Percentiles rank a stretch among this genome's conserved stretches.
These are phyloP conservation scores for Fusarium scirpi DNA, from an alignment of 2,329 filamentous ascomycete genomes.

Conservation along the genomic window DNA sequence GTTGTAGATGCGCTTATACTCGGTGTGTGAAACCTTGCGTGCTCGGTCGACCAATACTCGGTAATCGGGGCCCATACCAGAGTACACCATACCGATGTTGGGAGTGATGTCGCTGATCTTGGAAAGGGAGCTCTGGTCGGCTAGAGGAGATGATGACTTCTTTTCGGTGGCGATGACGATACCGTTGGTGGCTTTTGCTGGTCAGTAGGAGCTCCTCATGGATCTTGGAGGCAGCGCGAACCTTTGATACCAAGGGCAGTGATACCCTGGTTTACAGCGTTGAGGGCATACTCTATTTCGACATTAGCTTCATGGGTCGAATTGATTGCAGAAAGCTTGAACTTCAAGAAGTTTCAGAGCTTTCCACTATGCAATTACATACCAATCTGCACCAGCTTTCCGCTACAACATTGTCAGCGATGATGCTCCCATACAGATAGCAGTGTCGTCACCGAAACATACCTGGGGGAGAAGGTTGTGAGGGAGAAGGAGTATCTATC, in stretches of 20 bases:
- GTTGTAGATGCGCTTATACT: conserved; percentile 99
- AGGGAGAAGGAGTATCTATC: conserved; percentile 99
- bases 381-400: conserved; percentile 99
- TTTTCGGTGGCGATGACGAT: conserved; percentile 99
- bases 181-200: conserved; percentile 85
- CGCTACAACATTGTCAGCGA: conserved; percentile 71
- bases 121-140: conserved; percentile 92
- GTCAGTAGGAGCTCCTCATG: conserved; percentile 37
- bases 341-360: not conserved
- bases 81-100: conserved; percentile 99
- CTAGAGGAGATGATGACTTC: conserved; percentile 97
- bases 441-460: conserved; percentile 57
- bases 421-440: conserved; percentile 40
- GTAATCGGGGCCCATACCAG: conserved; percentile 99
- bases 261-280: conserved; percentile 98
- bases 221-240: conserved; percentile 54
- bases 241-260: conserved; percentile 99
- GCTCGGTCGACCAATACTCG: conserved; percentile 97
- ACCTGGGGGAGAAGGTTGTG: conserved; percentile 99
- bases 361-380: conserved; percentile 38
- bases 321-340: not conserved
- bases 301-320: conserved; percentile 31
- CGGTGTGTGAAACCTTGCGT: conserved; percentile 96
- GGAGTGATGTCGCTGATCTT: conserved; percentile 99
- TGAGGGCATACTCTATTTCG: conserved; percentile 91